Base-by-base conservation (phyloP, 352 stramenopile genomes). In the Aphanomyces invadans region DNA sequence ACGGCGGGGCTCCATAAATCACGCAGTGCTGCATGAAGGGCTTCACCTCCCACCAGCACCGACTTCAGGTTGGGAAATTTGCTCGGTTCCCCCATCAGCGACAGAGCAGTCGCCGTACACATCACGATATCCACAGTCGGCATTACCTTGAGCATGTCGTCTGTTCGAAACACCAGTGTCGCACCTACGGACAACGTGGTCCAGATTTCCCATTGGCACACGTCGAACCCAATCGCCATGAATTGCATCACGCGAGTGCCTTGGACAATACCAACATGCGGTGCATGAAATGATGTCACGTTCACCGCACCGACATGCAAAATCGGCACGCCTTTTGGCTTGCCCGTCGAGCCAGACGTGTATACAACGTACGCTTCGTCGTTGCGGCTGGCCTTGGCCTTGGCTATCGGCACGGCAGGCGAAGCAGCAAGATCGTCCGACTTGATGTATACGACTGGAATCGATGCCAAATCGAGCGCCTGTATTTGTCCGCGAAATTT, bases 271-370 rank as follows among this genome's bases (percentile, higher is more conserved):
- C 15, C 7, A 42, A 7, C 36, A 15, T 42, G 36, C 7, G 36
- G 36, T 42, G 36, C 7, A 15, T 42, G 36, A 42, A 42, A 42
- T 42, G 36, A 15, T 42, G 36, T 15, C 36, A 25, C 29, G 7
- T 57, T 57, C 46, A 54, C 46, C 7, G 46, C 46, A 23, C 46
- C 19, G 7, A 12, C 15, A 57, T 72, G 67, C 31, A 25, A 68
- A 5, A 71, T 19, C 36, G 55, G 56, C 1, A 71, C 60, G 32
- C 54, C 65, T 33, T 71, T 71, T 11, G 65, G 65, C 2, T 60
- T 25, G 4, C 65, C 65, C 25, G 65, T 71, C 32, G 65, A 70
- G 33, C 63, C 67, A 5, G 25, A 66, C 28, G 61, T 72, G 45
- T 70, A 70, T 19, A 57, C 49, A 31, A 57, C 4, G 28, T 52